These are phyloP conservation scores for Irpex sp. DNA, from an alignment of 1,284 basidiomycete genomes.

Conservation along the genomic window DNA sequence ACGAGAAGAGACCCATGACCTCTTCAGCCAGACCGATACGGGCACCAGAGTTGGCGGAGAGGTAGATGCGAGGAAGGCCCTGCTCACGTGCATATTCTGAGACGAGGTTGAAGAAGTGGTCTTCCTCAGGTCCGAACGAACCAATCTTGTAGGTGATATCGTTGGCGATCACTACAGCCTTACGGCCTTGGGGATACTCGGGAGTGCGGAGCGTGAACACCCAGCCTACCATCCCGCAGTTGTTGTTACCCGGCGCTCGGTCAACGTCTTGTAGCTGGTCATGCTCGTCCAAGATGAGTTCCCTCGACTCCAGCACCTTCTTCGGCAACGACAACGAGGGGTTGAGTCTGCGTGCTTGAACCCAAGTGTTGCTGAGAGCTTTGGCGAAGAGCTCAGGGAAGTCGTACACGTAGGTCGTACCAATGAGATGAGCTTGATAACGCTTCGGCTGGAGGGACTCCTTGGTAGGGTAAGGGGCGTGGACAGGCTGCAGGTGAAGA, in stretches of 20 bases:
- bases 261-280: conserved; percentile 88
- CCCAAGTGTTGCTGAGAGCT: conserved; percentile 92
- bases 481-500: conserved; percentile 89
- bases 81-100: conserved; percentile 88
- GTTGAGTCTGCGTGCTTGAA: conserved; percentile 61
- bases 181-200: conserved; percentile 88
- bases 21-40: conserved; percentile 96
- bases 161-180: conserved; percentile 89
- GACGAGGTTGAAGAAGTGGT: conserved; percentile 94
- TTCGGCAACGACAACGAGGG: conserved; percentile 72
- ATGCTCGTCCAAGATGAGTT: conserved; percentile 93
- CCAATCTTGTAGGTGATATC: conserved; percentile 99
- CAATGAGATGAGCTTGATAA: conserved; percentile 98
- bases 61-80: conserved; percentile 91
- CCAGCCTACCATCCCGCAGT: conserved; percentile 98
- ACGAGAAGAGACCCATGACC: conserved; percentile 83
- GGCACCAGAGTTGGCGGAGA: conserved; percentile 98
- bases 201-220: conserved; percentile 91
- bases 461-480: conserved; percentile 92
- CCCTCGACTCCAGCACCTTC: conserved; percentile 75
- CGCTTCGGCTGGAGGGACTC: conserved; percentile 99
- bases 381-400: conserved; percentile 99
- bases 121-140: conserved; percentile 94
- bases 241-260: conserved; percentile 90
- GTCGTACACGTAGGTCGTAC: conserved; percentile 98